Evolutionary conservation across 2,329 filamentous ascomycete species (phyloP).

Genomic region (Pseudovirgaria hyperparasitica): DNA sequence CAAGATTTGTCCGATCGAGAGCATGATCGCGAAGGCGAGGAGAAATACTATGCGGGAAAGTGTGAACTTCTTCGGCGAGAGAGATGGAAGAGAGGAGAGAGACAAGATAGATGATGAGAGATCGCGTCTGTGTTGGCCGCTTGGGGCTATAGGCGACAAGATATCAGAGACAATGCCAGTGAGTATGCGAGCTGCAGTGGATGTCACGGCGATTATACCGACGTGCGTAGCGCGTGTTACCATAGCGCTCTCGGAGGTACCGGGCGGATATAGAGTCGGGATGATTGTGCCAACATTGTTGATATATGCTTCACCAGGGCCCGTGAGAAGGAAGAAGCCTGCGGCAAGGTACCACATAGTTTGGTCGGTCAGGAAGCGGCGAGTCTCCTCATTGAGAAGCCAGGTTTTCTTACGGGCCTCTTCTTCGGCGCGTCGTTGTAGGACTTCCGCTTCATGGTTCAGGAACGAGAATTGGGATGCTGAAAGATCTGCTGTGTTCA

Average conservation of each 20-base stretch:
- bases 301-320: slow-evolving; percentile 93
- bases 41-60: slow-evolving; percentile 74
- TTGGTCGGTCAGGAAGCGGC: slow-evolving; percentile 68
- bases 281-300: slow-evolving; percentile 95
- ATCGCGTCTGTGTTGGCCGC: slow-evolving; percentile 46
- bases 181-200: slow-evolving; percentile 78
- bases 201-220: slow-evolving; percentile 80
- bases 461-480: slow-evolving; percentile 35
- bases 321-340: slow-evolving; percentile 86
- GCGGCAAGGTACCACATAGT: slow-evolving; percentile 94
- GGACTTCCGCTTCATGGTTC: slow-evolving; percentile 31
- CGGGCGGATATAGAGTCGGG: slow-evolving; percentile 62
- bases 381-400: slow-evolving; percentile 84
- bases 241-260: slow-evolving; percentile 32
- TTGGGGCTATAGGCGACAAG: slow-evolving; percentile 45
- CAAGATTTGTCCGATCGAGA: slow-evolving; percentile 61
- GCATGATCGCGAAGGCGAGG: slow-evolving; percentile 57
- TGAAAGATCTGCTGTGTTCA: slow-evolving; percentile 33
- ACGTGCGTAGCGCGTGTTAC: slow-evolving; percentile 76
- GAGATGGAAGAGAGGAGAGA: slow-evolving; percentile 20
- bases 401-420: slow-evolving; percentile 69
- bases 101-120: slow-evolving; percentile 30
- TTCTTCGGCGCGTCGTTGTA: slow-evolving; percentile 35
- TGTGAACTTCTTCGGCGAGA: slow-evolving; percentile 29
- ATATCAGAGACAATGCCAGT: slow-evolving; percentile 83